A percentile compares a stretch with the other conserved stretches of the same genome.
phyloP scores from a whole-genome alignment of 305 asterid species.

The Fraxinus ornus region DNA sequence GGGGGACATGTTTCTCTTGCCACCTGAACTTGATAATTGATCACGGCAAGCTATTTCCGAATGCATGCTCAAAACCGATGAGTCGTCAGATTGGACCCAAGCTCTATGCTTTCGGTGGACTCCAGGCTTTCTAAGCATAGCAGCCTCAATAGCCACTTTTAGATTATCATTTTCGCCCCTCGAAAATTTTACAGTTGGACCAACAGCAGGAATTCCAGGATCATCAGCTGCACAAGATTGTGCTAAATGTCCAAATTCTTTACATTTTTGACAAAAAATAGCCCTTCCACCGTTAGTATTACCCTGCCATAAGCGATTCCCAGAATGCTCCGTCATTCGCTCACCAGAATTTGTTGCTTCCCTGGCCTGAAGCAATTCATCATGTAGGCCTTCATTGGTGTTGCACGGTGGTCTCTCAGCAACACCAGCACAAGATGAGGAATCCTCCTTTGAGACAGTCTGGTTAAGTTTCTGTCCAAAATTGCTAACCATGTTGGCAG shows the following conservation, averaged over 20 bases:
- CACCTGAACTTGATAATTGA: constrained; percentile 37
- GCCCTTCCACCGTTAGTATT: constrained; percentile 23
- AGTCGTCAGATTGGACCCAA: constrained; percentile 50
- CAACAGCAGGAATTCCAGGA: constrained; percentile 20
- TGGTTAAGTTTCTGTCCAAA: constrained; percentile 48
- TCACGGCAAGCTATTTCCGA: constrained; percentile 42
- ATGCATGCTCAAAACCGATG: constrained; percentile 36
- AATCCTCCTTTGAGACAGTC: constrained; percentile 46
- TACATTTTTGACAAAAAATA: constrained; percentile 34
- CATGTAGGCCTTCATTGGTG: constrained; percentile 50
- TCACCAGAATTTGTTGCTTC: constrained; percentile 52
- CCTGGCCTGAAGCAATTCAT: constrained; percentile 46
- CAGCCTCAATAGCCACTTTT: constrained; percentile 92
- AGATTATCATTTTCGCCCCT: constrained; percentile 60
- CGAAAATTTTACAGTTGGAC: constrained; percentile 44
- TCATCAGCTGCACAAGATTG: constrained; percentile 28
- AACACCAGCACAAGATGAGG: constrained; percentile 32
- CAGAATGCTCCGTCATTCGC: constrained; percentile 52
- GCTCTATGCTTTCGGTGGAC: constrained; percentile 57
- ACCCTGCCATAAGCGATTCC: constrained; percentile 48
- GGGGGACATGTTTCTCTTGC: constrained; percentile 36
- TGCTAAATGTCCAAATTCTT: constrained; percentile 37
- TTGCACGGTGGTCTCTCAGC: constrained; percentile 41
- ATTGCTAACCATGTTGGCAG: constrained; percentile 38
- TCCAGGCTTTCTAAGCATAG: constrained; percentile 80